Evolutionary conservation across 2,329 filamentous ascomycete species (phyloP), one percentile per base, ranked within the genome.

Genomic region (Dactylellina parvicollis): DNA sequence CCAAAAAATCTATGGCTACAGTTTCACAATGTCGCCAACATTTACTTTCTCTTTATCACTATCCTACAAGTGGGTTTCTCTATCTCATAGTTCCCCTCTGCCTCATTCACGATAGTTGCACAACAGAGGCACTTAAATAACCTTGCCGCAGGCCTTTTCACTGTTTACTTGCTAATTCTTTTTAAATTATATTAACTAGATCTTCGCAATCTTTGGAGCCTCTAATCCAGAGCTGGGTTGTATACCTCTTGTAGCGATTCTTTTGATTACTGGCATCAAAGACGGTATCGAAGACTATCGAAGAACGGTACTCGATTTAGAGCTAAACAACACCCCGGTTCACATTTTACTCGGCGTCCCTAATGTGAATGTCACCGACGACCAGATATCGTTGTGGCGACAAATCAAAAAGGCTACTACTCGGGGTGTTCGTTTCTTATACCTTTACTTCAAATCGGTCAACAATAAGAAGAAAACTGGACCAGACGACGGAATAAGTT

Each of bases 1-100:
- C 95, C 95, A 12, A 98, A 98, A 83, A 98, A 99, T 82, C 80
- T 99, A 79, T 99, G 90, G 88, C 92, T 96, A 76, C 96, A 99
- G 81, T 98, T 99, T 80, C 94, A 99, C 82, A 98, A 98, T 79
- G 90, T 99, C 78, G 95, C 95, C 79, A 99, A 99, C 81, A 90
- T 98, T 60, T 99, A 98, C 83, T 99, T 99, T 86, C 85, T 98
- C 77, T 97, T 98, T 82, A 86, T 94, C 78, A 93, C 97, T 80
- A 96, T 99, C 79, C 86, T 99, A 72, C 89, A 90, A 79, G 95
- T 98, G 89, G 85, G 93, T 44, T 57, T 34, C 44, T 38, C 59
- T 47, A 20, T 16, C 24, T n/a, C 50, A 7, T 16, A 18, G 36
- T 12, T 34, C 20, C 46, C 12, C 49, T 7, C 4, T 38, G n/a